These are phyloP conservation scores for Acanthamoeba rhysodes DNA, from an alignment of 208 protist genomes.

Conservation along the genomic window DNA sequence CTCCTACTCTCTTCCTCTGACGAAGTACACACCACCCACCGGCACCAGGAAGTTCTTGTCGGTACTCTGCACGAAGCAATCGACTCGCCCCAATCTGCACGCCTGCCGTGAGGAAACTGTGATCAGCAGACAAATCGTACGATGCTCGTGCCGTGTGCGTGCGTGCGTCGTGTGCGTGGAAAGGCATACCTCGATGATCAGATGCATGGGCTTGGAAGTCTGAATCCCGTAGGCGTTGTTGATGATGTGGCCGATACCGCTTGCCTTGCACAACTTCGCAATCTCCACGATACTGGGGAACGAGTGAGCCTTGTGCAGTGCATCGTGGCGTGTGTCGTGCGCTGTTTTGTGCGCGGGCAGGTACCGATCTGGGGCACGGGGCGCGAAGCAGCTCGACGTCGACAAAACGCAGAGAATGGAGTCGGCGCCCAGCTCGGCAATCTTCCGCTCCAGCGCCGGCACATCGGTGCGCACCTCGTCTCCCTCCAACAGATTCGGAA, in stretches of 20 bases:
- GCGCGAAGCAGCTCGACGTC: constrained; percentile 99
- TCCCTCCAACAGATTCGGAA: constrained; percentile 83
- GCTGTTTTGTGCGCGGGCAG: not conserved
- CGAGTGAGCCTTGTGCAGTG: not conserved
- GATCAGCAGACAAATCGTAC: no score
- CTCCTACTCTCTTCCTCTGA: no score
- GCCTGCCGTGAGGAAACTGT: not conserved
- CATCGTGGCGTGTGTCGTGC: not conserved
- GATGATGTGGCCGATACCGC: constrained; percentile 95
- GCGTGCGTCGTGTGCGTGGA: not conserved
- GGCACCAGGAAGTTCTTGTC: constrained; percentile 99
- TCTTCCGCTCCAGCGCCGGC: constrained; percentile 88
- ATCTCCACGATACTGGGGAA: constrained; percentile 92
- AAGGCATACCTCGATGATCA: constrained; percentile 89
- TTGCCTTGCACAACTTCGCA: constrained; percentile 92
- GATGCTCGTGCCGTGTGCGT: not conserved
- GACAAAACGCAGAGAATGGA: constrained; percentile 96
- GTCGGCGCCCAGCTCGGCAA: constrained; percentile 89
- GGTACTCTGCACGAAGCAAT: constrained; percentile 97
- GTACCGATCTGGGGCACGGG: constrained; percentile 95
- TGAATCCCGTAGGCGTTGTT: constrained; percentile 99
- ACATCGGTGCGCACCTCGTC: constrained; percentile 89
- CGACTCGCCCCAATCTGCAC: constrained; percentile 90
- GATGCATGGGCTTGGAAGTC: constrained; percentile 91
- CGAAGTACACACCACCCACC: constrained; percentile 92